Conservation (phyloP, 176 grass and related monocot genomes). For the Calamus simplicifolius region DNA sequence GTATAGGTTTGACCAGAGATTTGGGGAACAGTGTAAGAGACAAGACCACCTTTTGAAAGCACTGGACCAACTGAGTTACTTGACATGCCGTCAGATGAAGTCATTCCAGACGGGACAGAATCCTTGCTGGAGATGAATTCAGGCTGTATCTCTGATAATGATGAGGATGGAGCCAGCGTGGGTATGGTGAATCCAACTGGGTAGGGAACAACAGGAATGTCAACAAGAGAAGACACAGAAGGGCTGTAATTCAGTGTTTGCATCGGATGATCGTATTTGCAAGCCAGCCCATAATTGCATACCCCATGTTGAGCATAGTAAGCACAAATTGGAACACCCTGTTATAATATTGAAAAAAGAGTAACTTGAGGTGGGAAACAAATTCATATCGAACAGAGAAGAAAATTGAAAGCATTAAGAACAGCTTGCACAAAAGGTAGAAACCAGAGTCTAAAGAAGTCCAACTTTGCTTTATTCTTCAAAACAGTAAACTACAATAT, state of each 20-base stretch:
- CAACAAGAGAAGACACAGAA: slow-evolving; percentile 41
- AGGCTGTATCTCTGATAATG: slow-evolving; percentile 32
- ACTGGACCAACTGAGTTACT: slow-evolving; percentile 28
- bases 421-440: too few relatives aligned
- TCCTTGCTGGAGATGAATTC: slow-evolving; percentile 51
- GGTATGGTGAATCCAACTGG: slow-evolving; percentile 36
- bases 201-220: slow-evolving; percentile 48
- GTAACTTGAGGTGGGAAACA: too few relatives aligned
- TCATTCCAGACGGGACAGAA: slow-evolving; percentile 29
- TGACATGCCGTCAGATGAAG: slow-evolving; percentile 4
- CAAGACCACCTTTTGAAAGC: slow-evolving; percentile 12
- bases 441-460: too few relatives aligned
- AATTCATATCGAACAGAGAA: too few relatives aligned
- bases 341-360: background rate
- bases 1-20: too few relatives aligned
- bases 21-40: too few relatives aligned
- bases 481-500: too few relatives aligned
- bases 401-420: too few relatives aligned
- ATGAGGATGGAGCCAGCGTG: slow-evolving; percentile 45
- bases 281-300: slow-evolving; percentile 70
- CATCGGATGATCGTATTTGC: slow-evolving; percentile 73
- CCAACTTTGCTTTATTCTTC: too few relatives aligned
- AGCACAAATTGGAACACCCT: slow-evolving; percentile 57
- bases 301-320: slow-evolving; percentile 60
- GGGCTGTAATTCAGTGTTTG: slow-evolving; percentile 51